These are phyloP conservation scores for Populus tomentosa DNA, from an alignment of 441 rosid species.

Conservation along the genomic window DNA sequence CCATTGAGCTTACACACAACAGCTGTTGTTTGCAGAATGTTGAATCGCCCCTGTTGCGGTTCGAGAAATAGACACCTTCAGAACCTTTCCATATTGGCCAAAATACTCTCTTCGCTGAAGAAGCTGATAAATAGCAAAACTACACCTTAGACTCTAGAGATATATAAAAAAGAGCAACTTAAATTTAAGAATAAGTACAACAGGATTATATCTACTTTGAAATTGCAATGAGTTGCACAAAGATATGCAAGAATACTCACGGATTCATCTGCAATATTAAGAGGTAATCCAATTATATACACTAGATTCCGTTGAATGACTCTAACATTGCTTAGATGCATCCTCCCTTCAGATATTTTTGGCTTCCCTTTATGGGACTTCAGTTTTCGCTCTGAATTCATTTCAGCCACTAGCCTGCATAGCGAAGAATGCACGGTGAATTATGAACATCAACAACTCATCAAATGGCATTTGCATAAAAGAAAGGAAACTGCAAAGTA, in stretches of 20 bases:
- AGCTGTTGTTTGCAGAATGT: slow-evolving; percentile 61
- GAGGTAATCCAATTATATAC: slow-evolving; percentile 37
- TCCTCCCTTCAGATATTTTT: slow-evolving; percentile 37
- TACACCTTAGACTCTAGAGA: background rate
- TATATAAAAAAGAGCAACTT: background rate
- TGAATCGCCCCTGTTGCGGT: slow-evolving; percentile 67
- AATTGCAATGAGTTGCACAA: background rate
- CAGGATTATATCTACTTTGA: background rate
- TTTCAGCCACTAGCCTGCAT: slow-evolving; percentile 35
- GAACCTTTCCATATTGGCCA: slow-evolving; percentile 79
- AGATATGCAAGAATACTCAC: slow-evolving; percentile 14
- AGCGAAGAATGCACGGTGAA: slow-evolving; percentile 4
- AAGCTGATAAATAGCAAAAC: slow-evolving; percentile 30
- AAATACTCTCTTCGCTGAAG: slow-evolving; percentile 63
- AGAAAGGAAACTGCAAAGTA: background rate
- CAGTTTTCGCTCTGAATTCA: slow-evolving; percentile 32
- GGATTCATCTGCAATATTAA: slow-evolving; percentile 36
- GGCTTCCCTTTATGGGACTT: slow-evolving; percentile 36
- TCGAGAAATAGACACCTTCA: slow-evolving; percentile 68
- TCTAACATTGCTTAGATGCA: slow-evolving; percentile 38
- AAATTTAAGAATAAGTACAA: background rate
- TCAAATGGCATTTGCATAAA: slow-evolving; percentile 2
- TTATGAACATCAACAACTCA: background rate
- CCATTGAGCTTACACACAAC: slow-evolving; percentile 61
- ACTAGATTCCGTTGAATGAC: slow-evolving; percentile 46